A percentile compares a stretch with the other conserved stretches of the same genome.
Conservation (phyloP, 2,329 filamentous ascomycete species). For the Talaromyces piceae region DNA sequence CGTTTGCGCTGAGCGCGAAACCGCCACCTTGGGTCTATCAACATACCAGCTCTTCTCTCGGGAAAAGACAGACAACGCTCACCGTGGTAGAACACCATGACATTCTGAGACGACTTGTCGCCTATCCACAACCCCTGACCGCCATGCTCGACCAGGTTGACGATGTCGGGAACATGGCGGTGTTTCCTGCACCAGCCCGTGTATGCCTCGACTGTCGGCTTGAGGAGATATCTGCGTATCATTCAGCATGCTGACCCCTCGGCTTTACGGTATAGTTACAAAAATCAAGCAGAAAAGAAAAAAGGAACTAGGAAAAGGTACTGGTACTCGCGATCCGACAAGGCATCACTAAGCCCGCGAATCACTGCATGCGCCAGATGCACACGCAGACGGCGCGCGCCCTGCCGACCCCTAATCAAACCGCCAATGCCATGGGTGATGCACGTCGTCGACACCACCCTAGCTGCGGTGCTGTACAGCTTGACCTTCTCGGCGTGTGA, state of each 20-base stretch:
- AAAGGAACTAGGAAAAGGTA: slow-evolving; percentile 19
- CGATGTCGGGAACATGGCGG: slow-evolving; percentile 20
- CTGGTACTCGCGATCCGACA: slow-evolving; percentile 25
- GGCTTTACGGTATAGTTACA: background rate
- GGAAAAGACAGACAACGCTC: background rate
- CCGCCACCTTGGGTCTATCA: slow-evolving; percentile 38
- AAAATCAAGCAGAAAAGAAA: background rate
- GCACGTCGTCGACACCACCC: slow-evolving; percentile 15
- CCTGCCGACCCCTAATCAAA: slow-evolving; percentile 31
- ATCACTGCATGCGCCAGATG: slow-evolving; percentile 27
- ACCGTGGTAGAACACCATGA: slow-evolving; percentile 35
- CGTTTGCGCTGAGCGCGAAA: slow-evolving; percentile 39
- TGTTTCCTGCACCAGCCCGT: slow-evolving; percentile 18
- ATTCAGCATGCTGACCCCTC: background rate
- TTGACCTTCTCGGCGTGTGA: slow-evolving; percentile 3
- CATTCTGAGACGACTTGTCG: slow-evolving; percentile 31
- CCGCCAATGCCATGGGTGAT: slow-evolving; percentile 24
- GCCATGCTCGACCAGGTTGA: slow-evolving; percentile 23
- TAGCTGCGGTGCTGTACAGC: slow-evolving; percentile 19
- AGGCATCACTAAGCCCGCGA: slow-evolving; percentile 19
- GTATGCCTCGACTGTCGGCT: slow-evolving; percentile 22
- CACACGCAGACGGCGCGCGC: slow-evolving; percentile 27
- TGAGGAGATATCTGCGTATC: slow-evolving; percentile 17
- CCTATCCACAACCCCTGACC: slow-evolving; percentile 33
- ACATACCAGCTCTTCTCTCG: background rate